Evolutionary conservation across 2,329 filamentous ascomycete species (phyloP), one percentile per base, ranked within the genome.

Genomic region (Diaporthe sp.): DNA sequence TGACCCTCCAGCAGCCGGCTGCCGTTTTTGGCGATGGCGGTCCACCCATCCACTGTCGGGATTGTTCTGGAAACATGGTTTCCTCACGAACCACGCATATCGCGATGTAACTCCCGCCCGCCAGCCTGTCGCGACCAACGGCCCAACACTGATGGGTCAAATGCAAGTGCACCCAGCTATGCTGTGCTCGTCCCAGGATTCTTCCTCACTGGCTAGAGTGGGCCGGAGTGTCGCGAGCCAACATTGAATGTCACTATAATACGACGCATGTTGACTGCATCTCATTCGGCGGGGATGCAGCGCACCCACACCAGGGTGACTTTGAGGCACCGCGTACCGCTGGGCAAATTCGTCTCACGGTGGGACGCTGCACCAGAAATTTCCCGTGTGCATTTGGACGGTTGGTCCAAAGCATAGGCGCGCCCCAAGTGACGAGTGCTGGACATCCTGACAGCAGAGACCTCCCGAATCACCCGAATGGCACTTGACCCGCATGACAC

Each of bases 1-100:
- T 38, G 35, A 10, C 5, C 35, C 35, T 38, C 35, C 35, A 61
- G 45, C 30, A 64, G 42, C 38, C 33, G 50, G 50, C 54, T 30
- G 15, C 19, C 47, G 38, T 17, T 54, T 42, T 64, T 28, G 45
- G 60, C 60, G 57, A 50, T 10, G 33, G 45, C 40, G 69, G 57
- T 60, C 69, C 70, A 72, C 70, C 47, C 40, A 72, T 28, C 55
- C 57, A 71, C 42, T 71, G 55, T 57, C 69, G 69, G 55, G n/a
- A 71, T 58, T 61, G 45, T 42, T 30, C 42, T 52, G 69, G 58
- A 42, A 69, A 57, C 72, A 60, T 70, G 64, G 72, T 70, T 57
- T 57, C 55, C 35, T 47, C 72, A 61, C 38, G 22, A 74, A 40
- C 54, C 33, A 45, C 33, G 25, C 54, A 70, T 42, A 33, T 30